phyloP scores from a whole-genome alignment of 768 basidiomycete species.

The Sarcodon aspratus region DNA sequence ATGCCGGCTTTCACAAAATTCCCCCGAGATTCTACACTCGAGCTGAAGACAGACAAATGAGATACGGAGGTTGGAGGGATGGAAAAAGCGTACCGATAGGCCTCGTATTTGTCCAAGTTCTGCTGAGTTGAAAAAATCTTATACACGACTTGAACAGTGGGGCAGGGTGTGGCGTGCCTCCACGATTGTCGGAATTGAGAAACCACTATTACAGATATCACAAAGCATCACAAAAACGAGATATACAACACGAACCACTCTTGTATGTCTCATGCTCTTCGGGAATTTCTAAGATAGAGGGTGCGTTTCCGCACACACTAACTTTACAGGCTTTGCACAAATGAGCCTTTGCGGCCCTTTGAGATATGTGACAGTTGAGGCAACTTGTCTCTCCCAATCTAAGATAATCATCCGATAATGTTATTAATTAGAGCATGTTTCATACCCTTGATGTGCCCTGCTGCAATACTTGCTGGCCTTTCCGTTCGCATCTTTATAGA shows the following conservation, averaged over 20 bases:
- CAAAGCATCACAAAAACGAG: background rate
- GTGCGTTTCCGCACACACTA: conserved; percentile 41
- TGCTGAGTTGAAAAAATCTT: conserved; percentile 44
- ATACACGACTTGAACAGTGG: conserved; percentile 48
- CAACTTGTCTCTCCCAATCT: conserved; percentile 32
- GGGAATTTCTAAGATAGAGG: conserved; percentile 49
- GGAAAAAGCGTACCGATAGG: conserved; percentile 37
- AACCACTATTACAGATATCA: conserved; percentile 25
- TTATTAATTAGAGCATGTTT: conserved; percentile 16
- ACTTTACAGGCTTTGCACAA: conserved; percentile 52
- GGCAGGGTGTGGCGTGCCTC: conserved; percentile 50
- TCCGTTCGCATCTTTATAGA: conserved; percentile 28
- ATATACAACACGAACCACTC: conserved; percentile 33
- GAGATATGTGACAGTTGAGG: conserved; percentile 45
- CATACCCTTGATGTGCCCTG: conserved; percentile 39
- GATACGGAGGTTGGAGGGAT: background rate
- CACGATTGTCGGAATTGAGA: conserved; percentile 63
- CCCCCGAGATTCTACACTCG: conserved; percentile 46
- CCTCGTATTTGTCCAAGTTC: conserved; percentile 42
- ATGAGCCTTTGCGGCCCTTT: conserved; percentile 44
- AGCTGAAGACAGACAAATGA: conserved; percentile 19
- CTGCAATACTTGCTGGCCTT: conserved; percentile 36
- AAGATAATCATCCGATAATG: background rate
- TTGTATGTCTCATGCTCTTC: conserved; percentile 49
- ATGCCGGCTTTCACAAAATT: conserved; percentile 42